phyloP scores from a whole-genome alignment of 768 basidiomycete genomes.

The Kwoniella dendrophila region DNA sequence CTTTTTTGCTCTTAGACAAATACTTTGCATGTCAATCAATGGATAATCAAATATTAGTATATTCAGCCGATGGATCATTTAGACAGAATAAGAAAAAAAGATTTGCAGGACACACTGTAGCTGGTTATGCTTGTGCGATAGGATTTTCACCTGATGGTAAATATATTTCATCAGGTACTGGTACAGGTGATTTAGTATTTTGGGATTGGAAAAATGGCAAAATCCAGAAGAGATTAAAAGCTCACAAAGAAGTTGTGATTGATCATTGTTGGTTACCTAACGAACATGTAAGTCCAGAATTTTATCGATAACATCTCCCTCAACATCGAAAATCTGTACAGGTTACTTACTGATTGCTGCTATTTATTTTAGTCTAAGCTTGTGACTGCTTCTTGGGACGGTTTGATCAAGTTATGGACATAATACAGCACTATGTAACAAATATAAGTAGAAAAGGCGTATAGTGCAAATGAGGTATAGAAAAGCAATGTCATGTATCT shows the following conservation, averaged over 20 bases:
- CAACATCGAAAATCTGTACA: too few species aligned
- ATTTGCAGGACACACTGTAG: conserved; percentile 94
- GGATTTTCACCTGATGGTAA: conserved; percentile 98
- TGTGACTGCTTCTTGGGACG: conserved; percentile 96
- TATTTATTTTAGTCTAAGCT: conserved; percentile 76
- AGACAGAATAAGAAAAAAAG: conserved; percentile 98
- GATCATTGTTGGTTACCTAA: conserved; percentile 98
- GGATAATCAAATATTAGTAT: conserved; percentile 97
- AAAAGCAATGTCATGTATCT: too few species aligned
- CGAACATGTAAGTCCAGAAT: conserved; percentile 72
- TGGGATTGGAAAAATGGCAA: conserved; percentile 99
- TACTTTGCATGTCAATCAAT: conserved; percentile 97
- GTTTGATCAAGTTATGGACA: conserved; percentile 93
- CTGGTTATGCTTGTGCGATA: conserved; percentile 95
- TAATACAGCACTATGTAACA: conserved; percentile 2
- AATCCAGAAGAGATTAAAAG: conserved; percentile 84
- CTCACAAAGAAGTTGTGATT: conserved; percentile 95
- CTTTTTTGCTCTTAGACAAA: too few species aligned
- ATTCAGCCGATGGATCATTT: conserved; percentile 91
- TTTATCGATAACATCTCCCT: background rate
- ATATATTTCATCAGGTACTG: conserved; percentile 96
- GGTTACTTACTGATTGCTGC: background rate
- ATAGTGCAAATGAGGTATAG: too few species aligned
- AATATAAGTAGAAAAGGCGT: background rate
- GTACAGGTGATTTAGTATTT: conserved; percentile 90